Conservation (phyloP, 2,329 filamentous ascomycete genomes). For the Drechslerella coelobrocha region DNA sequence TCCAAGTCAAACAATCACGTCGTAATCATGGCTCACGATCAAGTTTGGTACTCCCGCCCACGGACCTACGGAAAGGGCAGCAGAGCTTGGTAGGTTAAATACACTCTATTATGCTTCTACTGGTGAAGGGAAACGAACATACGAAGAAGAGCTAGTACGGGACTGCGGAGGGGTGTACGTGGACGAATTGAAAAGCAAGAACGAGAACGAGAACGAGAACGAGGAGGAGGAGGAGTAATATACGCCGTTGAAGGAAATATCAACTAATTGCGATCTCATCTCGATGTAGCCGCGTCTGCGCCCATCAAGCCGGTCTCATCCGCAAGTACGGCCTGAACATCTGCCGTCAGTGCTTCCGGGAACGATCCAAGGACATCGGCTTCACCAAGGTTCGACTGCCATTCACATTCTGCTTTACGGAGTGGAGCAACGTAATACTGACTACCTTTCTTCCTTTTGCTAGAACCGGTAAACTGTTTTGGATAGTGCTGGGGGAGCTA, state of each 20-base stretch:
- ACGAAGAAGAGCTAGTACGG: conserved; percentile 52
- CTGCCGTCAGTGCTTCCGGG: conserved; percentile 80
- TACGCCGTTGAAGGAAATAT: no score
- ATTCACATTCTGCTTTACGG: neutral
- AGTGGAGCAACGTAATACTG: neutral
- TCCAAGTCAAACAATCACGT: conserved; percentile 65
- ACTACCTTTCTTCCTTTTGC: neutral
- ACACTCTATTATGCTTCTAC: conserved; percentile 36
- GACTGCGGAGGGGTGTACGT: conserved; percentile 47
- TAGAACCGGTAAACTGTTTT: conserved; percentile 47
- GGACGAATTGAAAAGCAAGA: conserved; percentile 5
- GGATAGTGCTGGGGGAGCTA: conserved; percentile 1
- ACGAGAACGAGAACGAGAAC: no score
- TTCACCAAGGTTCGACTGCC: conserved; percentile 69
- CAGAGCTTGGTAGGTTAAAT: conserved; percentile 79
- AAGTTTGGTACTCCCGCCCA: conserved; percentile 98
- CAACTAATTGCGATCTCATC: conserved; percentile 50
- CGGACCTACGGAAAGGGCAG: conserved; percentile 96
- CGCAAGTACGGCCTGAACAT: conserved; percentile 98
- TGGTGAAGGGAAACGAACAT: conserved; percentile 27
- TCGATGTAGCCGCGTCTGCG: conserved; percentile 74
- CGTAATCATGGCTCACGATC: conserved; percentile 84
- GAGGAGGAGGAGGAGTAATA: no score
- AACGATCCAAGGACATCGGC: conserved; percentile 75
- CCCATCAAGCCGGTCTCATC: conserved; percentile 98